phyloP scores from a whole-genome alignment of 768 basidiomycete genomes.

The Sarcomyxa edulis region DNA sequence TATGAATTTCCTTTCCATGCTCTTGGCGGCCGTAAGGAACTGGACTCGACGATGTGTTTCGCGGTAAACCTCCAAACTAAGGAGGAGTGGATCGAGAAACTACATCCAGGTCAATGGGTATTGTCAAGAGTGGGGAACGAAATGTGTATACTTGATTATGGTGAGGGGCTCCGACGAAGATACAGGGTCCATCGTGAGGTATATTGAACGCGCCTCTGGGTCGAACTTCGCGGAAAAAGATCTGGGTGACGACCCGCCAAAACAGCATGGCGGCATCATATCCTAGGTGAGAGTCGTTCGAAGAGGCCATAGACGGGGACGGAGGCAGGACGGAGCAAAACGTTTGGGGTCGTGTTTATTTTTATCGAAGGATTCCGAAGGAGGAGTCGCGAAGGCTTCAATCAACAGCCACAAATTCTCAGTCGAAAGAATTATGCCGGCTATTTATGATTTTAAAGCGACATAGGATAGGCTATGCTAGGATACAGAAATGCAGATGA shows the following conservation, averaged over 20 bases:
- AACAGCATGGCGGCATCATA: constrained; percentile 81
- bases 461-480: too few species aligned
- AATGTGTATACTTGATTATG: constrained; percentile 67
- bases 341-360: too few species aligned
- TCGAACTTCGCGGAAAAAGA: constrained; percentile 96
- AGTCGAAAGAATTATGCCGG: too few species aligned
- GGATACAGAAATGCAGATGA: too few species aligned
- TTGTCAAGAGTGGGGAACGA: constrained; percentile 4
- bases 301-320: constrained; percentile 6
- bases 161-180: constrained; percentile 92
- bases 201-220: constrained; percentile 94
- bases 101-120: constrained; percentile 26
- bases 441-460: too few species aligned
- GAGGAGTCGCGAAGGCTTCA: too few species aligned
- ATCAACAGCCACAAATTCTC: too few species aligned
- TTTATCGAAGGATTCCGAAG: too few species aligned
- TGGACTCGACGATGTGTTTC: constrained; percentile 79
- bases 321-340: too few species aligned
- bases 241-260: constrained; percentile 81
- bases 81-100: constrained; percentile 89
- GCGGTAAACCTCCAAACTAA: constrained; percentile 80
- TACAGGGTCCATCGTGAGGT: constrained; percentile 83
- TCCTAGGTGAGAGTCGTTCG: constrained; percentile 7
- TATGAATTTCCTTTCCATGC: constrained; percentile 73
- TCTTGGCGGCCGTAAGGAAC: constrained; percentile 86